A percentile compares a stretch with the other conserved stretches of the same genome.
These are phyloP conservation scores for Saccharomycopsis selenospora DNA, from an alignment of 805 yeast species.

Conservation along the genomic window DNA sequence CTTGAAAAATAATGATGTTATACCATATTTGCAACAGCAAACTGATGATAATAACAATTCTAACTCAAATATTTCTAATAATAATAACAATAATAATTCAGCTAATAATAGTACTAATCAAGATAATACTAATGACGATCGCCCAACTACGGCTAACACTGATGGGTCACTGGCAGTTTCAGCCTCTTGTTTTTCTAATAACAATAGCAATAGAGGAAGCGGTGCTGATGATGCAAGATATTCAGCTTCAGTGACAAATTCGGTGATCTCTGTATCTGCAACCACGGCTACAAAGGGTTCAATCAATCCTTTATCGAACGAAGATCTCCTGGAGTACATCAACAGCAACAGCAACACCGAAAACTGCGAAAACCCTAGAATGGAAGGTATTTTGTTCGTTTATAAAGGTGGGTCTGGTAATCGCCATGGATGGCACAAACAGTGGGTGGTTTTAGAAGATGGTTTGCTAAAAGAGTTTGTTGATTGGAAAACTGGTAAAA, in stretches of 20 bases:
- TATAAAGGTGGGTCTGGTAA: slow-evolving; percentile 46
- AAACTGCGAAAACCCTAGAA: slow-evolving; percentile 5
- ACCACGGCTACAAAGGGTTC: slow-evolving; percentile 2
- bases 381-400: slow-evolving; percentile 46
- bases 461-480: slow-evolving; percentile 64
- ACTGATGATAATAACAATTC: background rate
- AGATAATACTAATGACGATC: background rate
- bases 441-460: slow-evolving; percentile 71
- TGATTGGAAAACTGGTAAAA: slow-evolving; percentile 71
- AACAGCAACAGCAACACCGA: background rate
- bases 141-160: background rate
- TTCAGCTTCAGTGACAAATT: too few relatives aligned
- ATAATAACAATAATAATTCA: background rate
- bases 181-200: background rate
- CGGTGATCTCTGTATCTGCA: background rate
- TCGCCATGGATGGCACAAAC: slow-evolving; percentile 77
- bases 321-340: too few relatives aligned
- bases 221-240: background rate
- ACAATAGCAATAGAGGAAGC: background rate
- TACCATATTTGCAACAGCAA: background rate
- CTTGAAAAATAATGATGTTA: background rate
- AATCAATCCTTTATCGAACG: background rate
- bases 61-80: background rate
- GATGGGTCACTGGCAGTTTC: too few relatives aligned
- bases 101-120: background rate